Base-by-base conservation (phyloP, 2,329 filamentous ascomycete genomes). In the Colletotrichum sojae region DNA sequence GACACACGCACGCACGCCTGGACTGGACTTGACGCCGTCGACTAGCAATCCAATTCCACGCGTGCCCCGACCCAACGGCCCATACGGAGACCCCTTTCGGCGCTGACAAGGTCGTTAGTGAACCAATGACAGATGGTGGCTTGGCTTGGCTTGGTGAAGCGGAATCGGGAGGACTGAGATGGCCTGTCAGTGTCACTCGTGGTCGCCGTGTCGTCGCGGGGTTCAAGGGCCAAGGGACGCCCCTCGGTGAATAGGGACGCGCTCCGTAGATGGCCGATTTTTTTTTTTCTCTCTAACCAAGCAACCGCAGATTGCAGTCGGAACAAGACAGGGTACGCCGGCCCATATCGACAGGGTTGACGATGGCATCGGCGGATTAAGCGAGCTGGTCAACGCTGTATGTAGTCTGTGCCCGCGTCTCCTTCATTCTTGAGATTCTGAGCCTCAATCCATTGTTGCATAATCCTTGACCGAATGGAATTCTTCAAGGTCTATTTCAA, bases 321-420 rank as follows among this genome's bases (percentile, higher is more conserved):
- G 52, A 58, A 51, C 13, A n/a, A 63, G 53, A 67, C 67, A 70
- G 67, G 67, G 67, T 51, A 46, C 18, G 22, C 57, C 25, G 9
- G 43, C 10, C 36, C 13, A 68, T 70, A 68, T 43, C 36, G 39
- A 70, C 67, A 70, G 67, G 67, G 63, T 63, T 62, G 56, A 68
- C 48, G 67, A 70, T 61, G 27, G 57, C 63, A 49, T 63, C 66
- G 43, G 46, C 52, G 31, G 40, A 43, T 69, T 56, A 57, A 62
- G 63, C 56, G 20, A 53, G 45, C 36, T 67, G 60, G n/a, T 51
- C 25, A 67, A 27, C 36, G 31, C 31, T 36, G 31, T 36, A 8
- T 36, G 31, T 36, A 8, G 10, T 61, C 39, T 67, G 49, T 67
- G 18, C 31, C 54, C 12, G 66, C 46, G 59, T 56, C 22, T 36